These are phyloP conservation scores for Vigna nakashimae DNA, from an alignment of 306 rosid genomes.

Conservation along the genomic window DNA sequence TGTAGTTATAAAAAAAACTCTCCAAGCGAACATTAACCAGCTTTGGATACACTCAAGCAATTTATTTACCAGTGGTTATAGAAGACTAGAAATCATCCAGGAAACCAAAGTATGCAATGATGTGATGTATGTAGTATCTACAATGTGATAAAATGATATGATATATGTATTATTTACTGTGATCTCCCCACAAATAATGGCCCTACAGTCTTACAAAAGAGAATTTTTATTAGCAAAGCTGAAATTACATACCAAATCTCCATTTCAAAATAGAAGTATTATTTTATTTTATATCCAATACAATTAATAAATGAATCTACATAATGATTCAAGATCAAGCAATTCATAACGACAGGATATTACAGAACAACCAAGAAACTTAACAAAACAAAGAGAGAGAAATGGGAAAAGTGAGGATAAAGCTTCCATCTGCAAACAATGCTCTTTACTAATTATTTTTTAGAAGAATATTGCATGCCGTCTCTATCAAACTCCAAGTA, in stretches of 20 bases:
- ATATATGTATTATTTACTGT: neutral
- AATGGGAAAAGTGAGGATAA: constrained; percentile 22
- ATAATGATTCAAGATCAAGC: neutral
- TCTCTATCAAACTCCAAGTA: constrained; percentile 28
- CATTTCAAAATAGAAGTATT: constrained; percentile 29
- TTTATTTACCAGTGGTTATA: constrained; percentile 1
- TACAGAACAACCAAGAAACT: constrained; percentile 8
- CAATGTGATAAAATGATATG: neutral
- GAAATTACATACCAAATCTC: constrained; percentile 15
- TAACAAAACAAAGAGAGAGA: neutral
- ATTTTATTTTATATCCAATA: constrained; percentile 29
- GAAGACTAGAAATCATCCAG: neutral
- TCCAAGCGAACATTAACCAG: neutral
- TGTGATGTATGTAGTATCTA: neutral
- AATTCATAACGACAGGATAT: constrained; percentile 6
- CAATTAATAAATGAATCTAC: neutral
- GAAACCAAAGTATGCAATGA: neutral
- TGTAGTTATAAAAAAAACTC: constrained; percentile 5
- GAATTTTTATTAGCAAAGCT: constrained; percentile 4
- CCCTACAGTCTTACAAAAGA: neutral
- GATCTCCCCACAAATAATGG: neutral
- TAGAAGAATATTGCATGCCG: constrained; percentile 9
- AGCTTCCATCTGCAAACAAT: constrained; percentile 29
- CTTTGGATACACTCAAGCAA: constrained; percentile 11
- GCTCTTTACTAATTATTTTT: constrained; percentile 4